Base-by-base conservation (phyloP, 805 yeast genomes). In the Lipomyces sp. region DNA sequence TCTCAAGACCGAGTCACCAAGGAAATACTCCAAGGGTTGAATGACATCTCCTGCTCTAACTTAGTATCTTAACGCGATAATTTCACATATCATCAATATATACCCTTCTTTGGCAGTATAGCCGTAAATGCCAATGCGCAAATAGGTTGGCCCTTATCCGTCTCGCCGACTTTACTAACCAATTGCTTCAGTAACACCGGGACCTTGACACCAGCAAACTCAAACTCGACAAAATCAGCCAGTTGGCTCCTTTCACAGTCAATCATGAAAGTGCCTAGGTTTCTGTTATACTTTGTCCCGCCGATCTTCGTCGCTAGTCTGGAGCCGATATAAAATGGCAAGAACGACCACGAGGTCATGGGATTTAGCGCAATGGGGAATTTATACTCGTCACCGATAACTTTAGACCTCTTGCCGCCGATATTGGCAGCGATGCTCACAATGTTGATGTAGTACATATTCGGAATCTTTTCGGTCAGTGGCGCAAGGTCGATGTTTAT, bases 1-100 rank as follows among this genome's bases (percentile, higher is more conserved):
- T 6, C 70, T 63, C 4, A 67, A 45, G 33, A 67, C 59, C 18
- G 68, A 55, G 42, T 64, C 67, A 18, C 67, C 67, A 4, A 64
- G 18, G 10, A 18, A 35, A 34, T 60, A 62, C 33, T 64, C 67
- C 15, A 35, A 42, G 18, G 48, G 2, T 2, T 42, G 48, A 15
- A 42, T 42, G 13, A 42, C 48, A 15, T 42, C 8, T n/a, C 18
- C 48, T 42, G 18, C 18, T n/a, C 48, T 10, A n/a, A 42, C n/a
- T 42, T 42, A 42, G 48, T 18, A 42, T 42, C 7, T 42, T 15
- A 15, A 13, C 2, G 18, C 8, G 5, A 42, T 18, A n/a, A 10
- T 24, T 4, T 7, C 7, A 6, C 4, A 7, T 11, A 42, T 10
- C 32, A 42, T 24, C 24, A 33, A 8, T 4, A 39, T 60, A 15